Conservation (phyloP, 139 green algal species). For the Chlamydomonas sp. region DNA sequence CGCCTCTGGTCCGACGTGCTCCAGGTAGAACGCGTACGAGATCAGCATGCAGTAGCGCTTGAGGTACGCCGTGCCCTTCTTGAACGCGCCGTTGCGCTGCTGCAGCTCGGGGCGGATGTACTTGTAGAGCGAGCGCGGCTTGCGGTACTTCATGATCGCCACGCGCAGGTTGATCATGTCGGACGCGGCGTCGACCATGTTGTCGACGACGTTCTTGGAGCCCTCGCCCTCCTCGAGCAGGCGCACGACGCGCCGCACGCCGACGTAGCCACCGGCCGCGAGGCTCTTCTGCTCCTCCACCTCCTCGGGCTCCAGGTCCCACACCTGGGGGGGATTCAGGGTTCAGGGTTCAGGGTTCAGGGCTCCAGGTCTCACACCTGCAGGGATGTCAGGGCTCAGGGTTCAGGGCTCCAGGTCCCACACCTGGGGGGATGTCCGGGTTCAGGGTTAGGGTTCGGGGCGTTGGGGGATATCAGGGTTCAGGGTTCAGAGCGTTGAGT, state of each 20-base stretch:
- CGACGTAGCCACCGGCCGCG: conserved; percentile 72
- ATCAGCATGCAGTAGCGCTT: conserved; percentile 91
- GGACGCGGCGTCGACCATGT: conserved; percentile 53
- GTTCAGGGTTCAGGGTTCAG: too few species aligned
- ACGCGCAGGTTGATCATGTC: conserved; percentile 79
- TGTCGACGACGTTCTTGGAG: conserved; percentile 52
- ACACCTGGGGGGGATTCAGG: conserved; percentile 26
- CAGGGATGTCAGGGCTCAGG: too few species aligned
- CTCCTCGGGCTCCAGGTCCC: conserved; percentile 33
- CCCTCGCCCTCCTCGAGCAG: conserved; percentile 32
- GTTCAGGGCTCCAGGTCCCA: too few species aligned
- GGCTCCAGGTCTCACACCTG: too few species aligned
- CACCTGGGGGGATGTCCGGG: too few species aligned
- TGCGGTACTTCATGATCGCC: conserved; percentile 77
- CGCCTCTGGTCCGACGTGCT: conserved; percentile 38
- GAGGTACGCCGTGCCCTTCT: conserved; percentile 71
- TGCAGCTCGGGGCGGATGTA: conserved; percentile 40
- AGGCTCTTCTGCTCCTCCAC: conserved; percentile 44
- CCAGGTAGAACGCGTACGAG: conserved; percentile 73
- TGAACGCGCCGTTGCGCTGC: conserved; percentile 69
- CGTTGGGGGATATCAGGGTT: too few species aligned
- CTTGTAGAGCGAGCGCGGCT: conserved; percentile 48
- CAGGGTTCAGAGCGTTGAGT: too few species aligned
- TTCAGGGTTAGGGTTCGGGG: too few species aligned
- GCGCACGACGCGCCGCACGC: conserved; percentile 58